Percentiles rank a stretch among this genome's conserved stretches.
Evolutionary conservation across 768 basidiomycete genomes (phyloP).

Genomic region (Tricholoma terreum): DNA sequence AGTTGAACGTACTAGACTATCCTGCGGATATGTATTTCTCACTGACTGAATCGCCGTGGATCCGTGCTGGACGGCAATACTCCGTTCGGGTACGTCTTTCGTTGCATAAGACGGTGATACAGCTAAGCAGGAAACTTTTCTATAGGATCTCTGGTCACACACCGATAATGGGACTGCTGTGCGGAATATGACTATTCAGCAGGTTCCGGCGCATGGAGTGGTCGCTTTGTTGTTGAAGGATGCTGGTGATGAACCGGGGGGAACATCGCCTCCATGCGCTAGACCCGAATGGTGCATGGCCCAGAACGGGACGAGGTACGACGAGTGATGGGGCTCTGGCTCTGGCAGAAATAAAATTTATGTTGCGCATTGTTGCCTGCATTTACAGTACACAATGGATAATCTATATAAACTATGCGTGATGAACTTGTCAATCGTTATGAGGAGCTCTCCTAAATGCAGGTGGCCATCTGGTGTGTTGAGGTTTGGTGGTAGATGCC

Average conservation of each 20-base stretch:
- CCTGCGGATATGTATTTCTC: slow-evolving; percentile 53
- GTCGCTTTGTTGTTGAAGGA: slow-evolving; percentile 64
- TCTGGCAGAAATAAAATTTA: no score
- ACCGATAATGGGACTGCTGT: slow-evolving; percentile 66
- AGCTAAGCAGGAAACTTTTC: not conserved
- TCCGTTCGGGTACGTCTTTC: slow-evolving; percentile 46
- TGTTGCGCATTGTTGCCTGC: no score
- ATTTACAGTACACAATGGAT: no score
- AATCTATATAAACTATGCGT: no score
- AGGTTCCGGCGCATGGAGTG: slow-evolving; percentile 67
- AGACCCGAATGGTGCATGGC: slow-evolving; percentile 55
- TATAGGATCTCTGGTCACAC: slow-evolving; percentile 70
- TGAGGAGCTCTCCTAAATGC: no score
- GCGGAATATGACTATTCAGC: slow-evolving; percentile 50
- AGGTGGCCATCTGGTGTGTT: no score
- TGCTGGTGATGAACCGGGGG: slow-evolving; percentile 63
- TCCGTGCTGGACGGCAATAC: slow-evolving; percentile 60
- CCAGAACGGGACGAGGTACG: slow-evolving; percentile 49
- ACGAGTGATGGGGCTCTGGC: not conserved
- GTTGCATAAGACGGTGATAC: not conserved
- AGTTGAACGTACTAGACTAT: slow-evolving; percentile 57
- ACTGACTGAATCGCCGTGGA: slow-evolving; percentile 63
- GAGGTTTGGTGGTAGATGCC: no score
- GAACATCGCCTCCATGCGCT: slow-evolving; percentile 54
- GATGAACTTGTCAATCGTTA: no score